Percentiles rank a stretch among this genome's conserved stretches.
These are phyloP conservation scores for Moricandia arvensis DNA, from an alignment of 345 rosid genomes.

Conservation along the genomic window DNA sequence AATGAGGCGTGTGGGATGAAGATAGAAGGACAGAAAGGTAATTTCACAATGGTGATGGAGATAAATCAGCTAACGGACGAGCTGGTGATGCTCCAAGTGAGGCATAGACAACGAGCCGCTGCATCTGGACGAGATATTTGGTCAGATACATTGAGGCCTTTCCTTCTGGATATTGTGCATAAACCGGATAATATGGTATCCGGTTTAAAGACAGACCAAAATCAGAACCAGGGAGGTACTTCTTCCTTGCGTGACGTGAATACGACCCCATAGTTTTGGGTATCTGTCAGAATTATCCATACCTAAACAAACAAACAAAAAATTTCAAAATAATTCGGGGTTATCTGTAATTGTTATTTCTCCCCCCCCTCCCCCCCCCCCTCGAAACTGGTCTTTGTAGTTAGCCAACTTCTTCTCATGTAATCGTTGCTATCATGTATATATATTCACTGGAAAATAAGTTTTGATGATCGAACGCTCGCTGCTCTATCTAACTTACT, in stretches of 20 bases:
- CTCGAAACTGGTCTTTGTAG: neutral
- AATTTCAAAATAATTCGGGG: too few species aligned
- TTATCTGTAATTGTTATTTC: too few species aligned
- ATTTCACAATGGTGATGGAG: slow-evolving; percentile 45
- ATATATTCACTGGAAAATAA: too few species aligned
- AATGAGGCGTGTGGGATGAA: slow-evolving; percentile 41
- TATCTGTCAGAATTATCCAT: neutral
- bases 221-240: neutral
- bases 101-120: slow-evolving; percentile 40
- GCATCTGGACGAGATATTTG: slow-evolving; percentile 40
- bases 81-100: slow-evolving; percentile 59
- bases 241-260: slow-evolving; percentile 25
- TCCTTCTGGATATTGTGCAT: slow-evolving; percentile 42
- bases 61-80: slow-evolving; percentile 56
- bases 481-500: too few species aligned
- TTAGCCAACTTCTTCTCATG: neutral
- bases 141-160: slow-evolving; percentile 52
- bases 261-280: slow-evolving; percentile 18
- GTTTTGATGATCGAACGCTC: neutral
- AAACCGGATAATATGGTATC: slow-evolving; percentile 24
- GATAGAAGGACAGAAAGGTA: slow-evolving; percentile 55
- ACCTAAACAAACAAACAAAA: too few species aligned
- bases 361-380: too few species aligned
- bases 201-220: slow-evolving; percentile 10
- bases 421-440: neutral